Evolutionary conservation across 2,329 filamentous ascomycete genomes (phyloP).

Genomic region (Epichloe aotearoae): DNA sequence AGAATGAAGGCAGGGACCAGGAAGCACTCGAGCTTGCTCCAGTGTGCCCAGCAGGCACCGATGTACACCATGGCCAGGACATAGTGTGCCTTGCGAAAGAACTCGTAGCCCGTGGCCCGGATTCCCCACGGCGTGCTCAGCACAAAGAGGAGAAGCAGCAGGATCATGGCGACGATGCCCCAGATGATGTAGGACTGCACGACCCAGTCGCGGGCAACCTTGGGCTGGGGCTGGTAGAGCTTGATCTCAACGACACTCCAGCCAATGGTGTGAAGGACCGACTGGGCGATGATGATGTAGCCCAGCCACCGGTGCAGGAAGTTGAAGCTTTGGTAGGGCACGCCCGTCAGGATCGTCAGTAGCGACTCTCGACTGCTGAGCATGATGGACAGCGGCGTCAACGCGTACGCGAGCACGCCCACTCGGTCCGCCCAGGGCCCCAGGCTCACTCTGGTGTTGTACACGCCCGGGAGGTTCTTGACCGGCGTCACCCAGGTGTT

Average conservation of each 20-base stretch:
- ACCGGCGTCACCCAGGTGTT: slow-evolving; percentile 58
- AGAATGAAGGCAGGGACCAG: slow-evolving; percentile 52
- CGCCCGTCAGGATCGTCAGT: slow-evolving; percentile 54
- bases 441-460: slow-evolving; percentile 52
- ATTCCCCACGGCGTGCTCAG: slow-evolving; percentile 46
- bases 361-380: slow-evolving; percentile 58
- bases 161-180: slow-evolving; percentile 54
- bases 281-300: slow-evolving; percentile 58
- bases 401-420: slow-evolving; percentile 57
- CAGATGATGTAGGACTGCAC: slow-evolving; percentile 57
- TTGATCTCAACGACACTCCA: slow-evolving; percentile 55
- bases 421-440: slow-evolving; percentile 59
- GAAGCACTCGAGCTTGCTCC: slow-evolving; percentile 54
- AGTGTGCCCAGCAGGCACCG: slow-evolving; percentile 64
- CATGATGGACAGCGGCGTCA: slow-evolving; percentile 57
- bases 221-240: slow-evolving; percentile 61
- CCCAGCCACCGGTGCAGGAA: slow-evolving; percentile 68
- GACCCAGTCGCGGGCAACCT: slow-evolving; percentile 42
- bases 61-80: slow-evolving; percentile 62
- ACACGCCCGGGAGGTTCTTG: slow-evolving; percentile 36
- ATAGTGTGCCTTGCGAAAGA: slow-evolving; percentile 64
- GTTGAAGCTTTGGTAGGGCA: slow-evolving; percentile 66
- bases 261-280: slow-evolving; percentile 53
- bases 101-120: slow-evolving; percentile 57
- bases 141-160: slow-evolving; percentile 48